phyloP scores from a whole-genome alignment of 768 basidiomycete genomes.

The Boletus edulis region DNA sequence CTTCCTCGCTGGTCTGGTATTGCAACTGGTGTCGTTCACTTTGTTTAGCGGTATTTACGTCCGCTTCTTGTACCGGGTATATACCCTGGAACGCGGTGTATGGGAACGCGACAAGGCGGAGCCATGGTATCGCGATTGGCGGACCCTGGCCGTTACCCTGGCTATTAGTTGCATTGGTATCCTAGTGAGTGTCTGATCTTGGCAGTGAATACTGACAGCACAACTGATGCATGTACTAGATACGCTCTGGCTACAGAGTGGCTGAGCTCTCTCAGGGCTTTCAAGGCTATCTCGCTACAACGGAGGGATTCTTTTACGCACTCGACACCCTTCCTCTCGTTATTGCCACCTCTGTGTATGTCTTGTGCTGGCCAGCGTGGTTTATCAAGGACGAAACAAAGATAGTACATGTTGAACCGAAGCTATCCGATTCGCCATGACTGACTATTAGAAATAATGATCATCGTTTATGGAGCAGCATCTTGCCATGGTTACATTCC shows the following conservation, averaged over 20 bases:
- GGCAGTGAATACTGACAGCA: no score
- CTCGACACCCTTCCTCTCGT: conserved; percentile 67
- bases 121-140: conserved; percentile 58
- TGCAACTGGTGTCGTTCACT: conserved; percentile 54
- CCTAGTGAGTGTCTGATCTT: conserved; percentile 40
- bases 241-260: conserved; percentile 62
- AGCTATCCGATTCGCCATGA: conserved; percentile 27
- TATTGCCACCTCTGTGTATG: conserved; percentile 55
- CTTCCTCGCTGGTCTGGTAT: conserved; percentile 54
- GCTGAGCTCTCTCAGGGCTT: conserved; percentile 66
- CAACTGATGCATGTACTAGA: conserved; percentile 31
- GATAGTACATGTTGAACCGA: background rate
- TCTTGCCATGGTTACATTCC: background rate
- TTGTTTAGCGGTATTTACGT: conserved; percentile 46
- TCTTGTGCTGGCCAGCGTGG: conserved; percentile 64
- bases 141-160: conserved; percentile 49
- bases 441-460: background rate
- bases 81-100: conserved; percentile 27
- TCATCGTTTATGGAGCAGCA: no score
- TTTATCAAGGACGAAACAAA: conserved; percentile 34
- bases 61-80: conserved; percentile 50
- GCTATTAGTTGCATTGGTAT: conserved; percentile 60
- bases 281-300: conserved; percentile 51
- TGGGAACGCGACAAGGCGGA: conserved; percentile 40
- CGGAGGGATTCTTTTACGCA: conserved; percentile 62